Evolutionary conservation across 805 yeast genomes (phyloP), one percentile per base, ranked within the genome.

Genomic region (Priceomyces fermenticarens): DNA sequence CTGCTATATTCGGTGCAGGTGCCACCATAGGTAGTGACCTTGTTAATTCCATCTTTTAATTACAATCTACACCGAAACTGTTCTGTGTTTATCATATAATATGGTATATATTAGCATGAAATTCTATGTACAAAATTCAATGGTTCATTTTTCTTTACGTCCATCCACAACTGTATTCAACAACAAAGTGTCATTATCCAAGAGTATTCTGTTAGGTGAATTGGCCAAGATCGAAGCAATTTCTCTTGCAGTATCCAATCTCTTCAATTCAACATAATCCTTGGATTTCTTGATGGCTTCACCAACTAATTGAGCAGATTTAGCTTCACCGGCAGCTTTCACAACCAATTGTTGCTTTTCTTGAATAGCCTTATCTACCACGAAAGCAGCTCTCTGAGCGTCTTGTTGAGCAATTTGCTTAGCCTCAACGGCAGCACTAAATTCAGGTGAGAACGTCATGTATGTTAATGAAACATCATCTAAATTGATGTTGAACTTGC

Each of bases 321-420:
- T 82, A 50, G 99, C 99, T 70, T 93, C 99, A 80, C 99, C 99
- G 64, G 88, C 87, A 10, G 99, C 98, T 65, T 85, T 88, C 43
- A 93, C 97, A 48, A 93, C 95, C 72, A 88, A 76, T 61, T 95
- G 95, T 68, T 93, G 98, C 65, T 93, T 93, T 70, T 93, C 98
- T 68, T 93, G 99, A 54, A 87, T 81, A 7, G 99, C 99, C 62
- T 89, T 88, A 65, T 93, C 99, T 39, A 93, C 99, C 32, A 93
- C 75, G 53, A 90, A 93, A 0, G 98, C 97, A 7, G 99, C 98
- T 65, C 96, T 83, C 70, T 93, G 97, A 14, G 99, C 98, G 62
- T 93, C 99, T 73, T 93, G 99, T 67, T 93, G 99, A 23, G 99
- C 98, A 67, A 93, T 93, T 73, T 93, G 99, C 69, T 93, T 93